Conservation (phyloP, 2,329 filamentous ascomycete genomes). For the Arthrobotrys musiformis region DNA sequence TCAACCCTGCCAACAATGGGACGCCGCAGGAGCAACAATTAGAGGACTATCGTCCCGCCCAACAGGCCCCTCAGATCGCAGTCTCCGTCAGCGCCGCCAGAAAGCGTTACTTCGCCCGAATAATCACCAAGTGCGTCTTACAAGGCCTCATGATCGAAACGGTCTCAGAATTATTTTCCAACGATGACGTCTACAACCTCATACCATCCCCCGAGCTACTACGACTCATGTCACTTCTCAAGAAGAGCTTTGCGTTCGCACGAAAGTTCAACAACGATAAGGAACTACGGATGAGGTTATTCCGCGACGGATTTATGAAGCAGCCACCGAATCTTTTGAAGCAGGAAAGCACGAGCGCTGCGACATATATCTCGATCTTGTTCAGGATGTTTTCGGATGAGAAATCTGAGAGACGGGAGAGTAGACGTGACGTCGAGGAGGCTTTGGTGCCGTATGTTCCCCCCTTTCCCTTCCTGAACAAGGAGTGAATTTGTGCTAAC, state of each 20-base stretch:
- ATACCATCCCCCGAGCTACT: constrained; percentile 92
- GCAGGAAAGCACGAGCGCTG: constrained; percentile 91
- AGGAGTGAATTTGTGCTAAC: neutral
- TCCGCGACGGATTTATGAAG: constrained; percentile 99
- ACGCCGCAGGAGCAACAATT: constrained; percentile 64
- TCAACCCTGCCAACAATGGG: constrained; percentile 43
- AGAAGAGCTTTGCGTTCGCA: constrained; percentile 96
- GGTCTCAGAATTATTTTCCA: constrained; percentile 97
- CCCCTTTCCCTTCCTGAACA: neutral
- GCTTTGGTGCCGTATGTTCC: constrained; percentile 80
- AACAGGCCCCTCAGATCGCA: constrained; percentile 73
- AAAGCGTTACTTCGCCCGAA: constrained; percentile 96
- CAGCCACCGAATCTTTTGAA: constrained; percentile 97
- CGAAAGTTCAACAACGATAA: constrained; percentile 98
- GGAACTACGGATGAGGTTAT: constrained; percentile 90
- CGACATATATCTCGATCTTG: constrained; percentile 94
- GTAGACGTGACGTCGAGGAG: constrained; percentile 83
- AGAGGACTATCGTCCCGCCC: constrained; percentile 87
- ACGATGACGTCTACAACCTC: constrained; percentile 90
- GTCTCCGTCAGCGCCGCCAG: constrained; percentile 89
- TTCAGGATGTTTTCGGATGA: constrained; percentile 97
- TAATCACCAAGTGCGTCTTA: constrained; percentile 97
- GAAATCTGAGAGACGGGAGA: constrained; percentile 81
- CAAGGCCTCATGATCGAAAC: constrained; percentile 99
- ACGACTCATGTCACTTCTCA: constrained; percentile 90